These are phyloP conservation scores for Nepenthes mirabilis DNA, from an alignment of 148 eudicot species.

Conservation along the genomic window DNA sequence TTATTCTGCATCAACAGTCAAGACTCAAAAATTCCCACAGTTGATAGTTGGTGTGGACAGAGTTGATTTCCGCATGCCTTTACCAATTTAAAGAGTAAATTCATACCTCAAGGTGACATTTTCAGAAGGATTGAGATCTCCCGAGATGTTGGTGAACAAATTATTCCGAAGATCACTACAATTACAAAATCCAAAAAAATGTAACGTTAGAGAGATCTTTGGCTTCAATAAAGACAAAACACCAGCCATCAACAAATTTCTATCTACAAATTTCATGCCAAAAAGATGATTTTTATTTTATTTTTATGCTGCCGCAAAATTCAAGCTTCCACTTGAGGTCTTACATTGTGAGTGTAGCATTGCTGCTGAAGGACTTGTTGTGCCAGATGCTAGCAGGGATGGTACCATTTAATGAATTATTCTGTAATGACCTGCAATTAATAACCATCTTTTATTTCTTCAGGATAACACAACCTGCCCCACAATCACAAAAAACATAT, in stretches of 20 bases:
- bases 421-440: conserved; percentile 37
- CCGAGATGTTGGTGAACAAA: conserved; percentile 37
- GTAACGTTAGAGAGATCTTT: too few relatives aligned
- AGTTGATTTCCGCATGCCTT: not conserved
- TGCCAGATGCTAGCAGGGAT: conserved; percentile 62
- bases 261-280: too few relatives aligned
- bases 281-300: too few relatives aligned
- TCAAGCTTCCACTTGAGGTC: conserved; percentile 9
- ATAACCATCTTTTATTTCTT: not conserved
- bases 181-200: conserved; percentile 5
- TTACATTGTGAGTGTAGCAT: conserved; percentile 55
- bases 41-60: too few relatives aligned
- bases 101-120: conserved; percentile 61
- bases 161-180: conserved; percentile 78
- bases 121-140: conserved; percentile 44
- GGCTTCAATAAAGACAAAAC: not conserved
- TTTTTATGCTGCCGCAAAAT: not conserved
- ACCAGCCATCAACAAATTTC: not conserved
- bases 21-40: too few relatives aligned
- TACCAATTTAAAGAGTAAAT: conserved; percentile 7
- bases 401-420: conserved; percentile 55
- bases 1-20: too few relatives aligned
- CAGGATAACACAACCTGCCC: too few relatives aligned
- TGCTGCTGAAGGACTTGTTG: conserved; percentile 29
- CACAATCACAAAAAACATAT: too few relatives aligned